phyloP scores from a whole-genome alignment of 768 basidiomycete species.

The Suillus subaureus region DNA sequence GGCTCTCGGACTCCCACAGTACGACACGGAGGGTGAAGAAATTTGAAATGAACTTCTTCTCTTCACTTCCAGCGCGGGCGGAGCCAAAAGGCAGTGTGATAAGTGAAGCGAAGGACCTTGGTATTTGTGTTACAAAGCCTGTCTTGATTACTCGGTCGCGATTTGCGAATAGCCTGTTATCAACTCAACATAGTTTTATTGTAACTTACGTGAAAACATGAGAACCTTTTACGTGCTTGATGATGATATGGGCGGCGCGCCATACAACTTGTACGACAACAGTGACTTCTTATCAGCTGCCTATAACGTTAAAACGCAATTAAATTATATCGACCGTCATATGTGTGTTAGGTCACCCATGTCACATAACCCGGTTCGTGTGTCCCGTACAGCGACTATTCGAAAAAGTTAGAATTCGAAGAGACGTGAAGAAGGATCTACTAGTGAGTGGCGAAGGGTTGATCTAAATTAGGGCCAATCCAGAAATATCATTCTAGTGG shows the following conservation, averaged over 20 bases:
- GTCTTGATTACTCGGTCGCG: not conserved
- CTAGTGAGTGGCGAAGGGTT: too few species aligned
- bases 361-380: too few species aligned
- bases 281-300: not conserved
- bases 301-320: not conserved
- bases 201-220: not conserved
- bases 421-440: too few species aligned
- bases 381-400: too few species aligned
- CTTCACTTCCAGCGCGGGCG: not conserved
- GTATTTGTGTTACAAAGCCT: not conserved
- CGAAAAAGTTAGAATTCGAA: too few species aligned
- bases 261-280: too few species aligned
- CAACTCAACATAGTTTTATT: not conserved
- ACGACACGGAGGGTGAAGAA: not conserved
- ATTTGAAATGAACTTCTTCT: not conserved
- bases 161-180: not conserved
- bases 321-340: not conserved
- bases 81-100: constrained; percentile 3
- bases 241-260: not conserved
- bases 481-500: not conserved
- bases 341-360: too few species aligned
- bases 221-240: not conserved
- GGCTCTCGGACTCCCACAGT: constrained; percentile 7
- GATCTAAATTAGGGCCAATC: not conserved
- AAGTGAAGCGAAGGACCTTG: constrained; percentile 1